A percentile compares a stretch with the other conserved stretches of the same genome.
These are phyloP conservation scores for Coniochaeta sp. DNA, from an alignment of 2,329 filamentous ascomycete genomes.

Conservation along the genomic window DNA sequence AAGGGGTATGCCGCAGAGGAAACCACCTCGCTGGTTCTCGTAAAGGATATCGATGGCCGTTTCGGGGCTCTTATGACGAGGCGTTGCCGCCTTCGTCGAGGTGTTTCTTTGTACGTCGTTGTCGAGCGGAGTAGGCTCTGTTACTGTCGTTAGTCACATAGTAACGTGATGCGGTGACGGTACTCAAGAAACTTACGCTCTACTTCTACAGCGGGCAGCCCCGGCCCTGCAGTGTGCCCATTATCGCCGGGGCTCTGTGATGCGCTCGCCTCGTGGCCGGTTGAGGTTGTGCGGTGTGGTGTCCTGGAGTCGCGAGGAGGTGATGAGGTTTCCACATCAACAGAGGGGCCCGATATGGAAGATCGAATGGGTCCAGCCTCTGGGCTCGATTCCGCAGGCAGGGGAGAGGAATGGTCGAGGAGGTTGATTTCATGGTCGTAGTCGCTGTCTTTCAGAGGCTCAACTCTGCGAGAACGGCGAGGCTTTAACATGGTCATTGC, in stretches of 20 bases:
- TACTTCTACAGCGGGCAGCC: constrained; percentile 8
- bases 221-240: neutral
- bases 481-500: constrained; percentile 31
- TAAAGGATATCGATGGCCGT: constrained; percentile 79
- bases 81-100: constrained; percentile 15
- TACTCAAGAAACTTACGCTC: constrained; percentile 7
- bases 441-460: constrained; percentile 48
- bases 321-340: neutral
- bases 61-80: constrained; percentile 30
- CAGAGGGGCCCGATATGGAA: constrained; percentile 13
- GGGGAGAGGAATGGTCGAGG: constrained; percentile 41
- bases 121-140: constrained; percentile 11
- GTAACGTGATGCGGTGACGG: neutral
- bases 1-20: constrained; percentile 81
- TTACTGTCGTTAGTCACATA: neutral
- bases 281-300: neutral
- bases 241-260: neutral
- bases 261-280: neutral
- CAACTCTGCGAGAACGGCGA: constrained; percentile 47
- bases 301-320: neutral
- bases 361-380: constrained; percentile 1
- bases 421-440: constrained; percentile 67
- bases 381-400: neutral
- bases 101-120: neutral
- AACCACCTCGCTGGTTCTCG: constrained; percentile 89